Base-by-base conservation (phyloP, 352 stramenopile genomes). In the Phytophthora colocasiae region DNA sequence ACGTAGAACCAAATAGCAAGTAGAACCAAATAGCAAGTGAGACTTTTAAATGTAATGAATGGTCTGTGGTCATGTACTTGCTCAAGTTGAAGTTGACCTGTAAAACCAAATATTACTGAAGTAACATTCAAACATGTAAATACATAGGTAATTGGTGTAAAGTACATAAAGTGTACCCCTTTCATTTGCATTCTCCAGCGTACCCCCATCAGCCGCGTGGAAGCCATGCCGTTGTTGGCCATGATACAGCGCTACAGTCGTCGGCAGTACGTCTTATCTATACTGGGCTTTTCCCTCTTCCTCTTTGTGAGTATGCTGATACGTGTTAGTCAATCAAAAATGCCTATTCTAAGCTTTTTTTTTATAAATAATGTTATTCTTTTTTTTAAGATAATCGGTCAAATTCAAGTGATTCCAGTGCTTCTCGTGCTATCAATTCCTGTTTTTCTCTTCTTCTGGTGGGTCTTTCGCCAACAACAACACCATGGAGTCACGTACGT, bases 401-500 rank as follows among this genome's bases (percentile, higher is more conserved):
- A 68, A 19, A 53, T 68, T 0, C 57, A 79, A 31, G 40, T 62
- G 5, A 50, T 75, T 9, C 39, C 66, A 11, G 68, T 85, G 41
- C 47, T 82, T 24, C 38, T 73, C 2, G 31, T 81, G 8, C 55
- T 81, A 11, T 50, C 67, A 6, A 44, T 78, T 17, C 77, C 77
- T 1, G 72, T 66, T 14, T 6, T 77, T 22, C 22, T 80, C 38
- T 86, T 80, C 61, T 75, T 70, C 47, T 29, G 34, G 7, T 83
- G 72, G 75, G 69, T 76, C 14, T 59, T 67, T 24, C 68, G 67
- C 29, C 75, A 86, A 43, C 71, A 81, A 19, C 75, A 83, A 32
- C 63, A 80, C 32, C 77, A 83, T 55, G 77, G 75, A 52, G 68
- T 83, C 66, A 86, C 77, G 77, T 86, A 80, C 60, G 73, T 14